Conservation (phyloP, 495 filamentous ascomycete genomes). For the Schizothecium vesticola region DNA sequence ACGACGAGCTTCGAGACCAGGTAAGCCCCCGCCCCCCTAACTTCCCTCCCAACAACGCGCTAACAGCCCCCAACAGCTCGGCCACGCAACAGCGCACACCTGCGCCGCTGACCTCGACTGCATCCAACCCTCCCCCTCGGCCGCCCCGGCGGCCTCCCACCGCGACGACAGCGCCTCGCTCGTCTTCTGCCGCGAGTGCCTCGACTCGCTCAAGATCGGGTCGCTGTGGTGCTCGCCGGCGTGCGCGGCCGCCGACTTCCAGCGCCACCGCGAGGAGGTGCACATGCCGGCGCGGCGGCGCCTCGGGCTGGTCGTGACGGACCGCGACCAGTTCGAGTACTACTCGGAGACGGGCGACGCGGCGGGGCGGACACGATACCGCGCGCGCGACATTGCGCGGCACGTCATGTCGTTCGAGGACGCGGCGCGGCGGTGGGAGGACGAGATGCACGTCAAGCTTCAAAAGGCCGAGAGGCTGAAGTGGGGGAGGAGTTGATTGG, state of each 20-base stretch:
- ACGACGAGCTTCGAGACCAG: constrained; percentile 33
- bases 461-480: not conserved
- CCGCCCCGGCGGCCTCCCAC: not conserved
- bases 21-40: constrained; percentile 28
- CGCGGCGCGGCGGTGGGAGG: constrained; percentile 35
- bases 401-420: constrained; percentile 25
- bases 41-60: not conserved
- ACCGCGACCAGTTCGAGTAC: constrained; percentile 29
- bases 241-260: constrained; percentile 38
- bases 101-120: constrained; percentile 23
- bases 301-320: constrained; percentile 17
- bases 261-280: constrained; percentile 34
- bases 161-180: constrained; percentile 1
- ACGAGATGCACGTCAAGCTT: constrained; percentile 20
- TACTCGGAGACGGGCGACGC: constrained; percentile 1
- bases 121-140: not conserved
- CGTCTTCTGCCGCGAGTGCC: constrained; percentile 40
- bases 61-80: constrained; percentile 8
- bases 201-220: constrained; percentile 26
- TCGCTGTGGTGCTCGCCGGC: constrained; percentile 36
- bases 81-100: constrained; percentile 20
- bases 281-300: constrained; percentile 33
- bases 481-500: not conserved
- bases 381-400: constrained; percentile 27
- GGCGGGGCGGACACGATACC: constrained; percentile 20